Evolutionary conservation across 2,329 filamentous ascomycete species (phyloP).

Genomic region (Colletotrichum siamense): DNA sequence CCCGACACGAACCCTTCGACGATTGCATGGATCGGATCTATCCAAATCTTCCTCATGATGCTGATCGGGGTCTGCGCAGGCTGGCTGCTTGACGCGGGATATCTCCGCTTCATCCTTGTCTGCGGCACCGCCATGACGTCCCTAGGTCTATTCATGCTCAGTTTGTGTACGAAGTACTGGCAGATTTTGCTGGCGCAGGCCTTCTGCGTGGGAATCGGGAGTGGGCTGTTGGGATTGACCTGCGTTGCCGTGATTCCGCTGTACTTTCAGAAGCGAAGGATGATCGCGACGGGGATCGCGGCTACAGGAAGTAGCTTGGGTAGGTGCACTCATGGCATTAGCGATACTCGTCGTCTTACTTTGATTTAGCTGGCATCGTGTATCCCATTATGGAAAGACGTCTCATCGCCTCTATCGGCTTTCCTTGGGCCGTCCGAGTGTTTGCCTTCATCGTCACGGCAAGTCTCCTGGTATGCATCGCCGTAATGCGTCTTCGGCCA

Average conservation of each 20-base stretch:
- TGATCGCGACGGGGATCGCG: constrained; percentile 37
- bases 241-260: constrained; percentile 34
- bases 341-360: not conserved
- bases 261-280: constrained; percentile 35
- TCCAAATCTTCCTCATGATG: constrained; percentile 52
- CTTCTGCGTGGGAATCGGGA: constrained; percentile 49
- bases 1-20: not conserved
- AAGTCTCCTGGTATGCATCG: constrained; percentile 8
- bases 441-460: constrained; percentile 13
- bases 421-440: constrained; percentile 12
- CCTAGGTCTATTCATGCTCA: constrained; percentile 51
- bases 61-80: constrained; percentile 47
- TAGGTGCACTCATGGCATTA: not conserved
- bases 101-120: constrained; percentile 44
- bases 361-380: not conserved
- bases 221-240: constrained; percentile 45
- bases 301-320: constrained; percentile 36
- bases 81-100: constrained; percentile 52
- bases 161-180: constrained; percentile 43
- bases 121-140: constrained; percentile 46
- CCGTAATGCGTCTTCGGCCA: constrained; percentile 9
- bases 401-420: constrained; percentile 4
- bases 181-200: constrained; percentile 51
- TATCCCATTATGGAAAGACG: constrained; percentile 11
- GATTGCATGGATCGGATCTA: constrained; percentile 52